Conservation (phyloP, 1,284 basidiomycete genomes). For the Earliella scabrosa region DNA sequence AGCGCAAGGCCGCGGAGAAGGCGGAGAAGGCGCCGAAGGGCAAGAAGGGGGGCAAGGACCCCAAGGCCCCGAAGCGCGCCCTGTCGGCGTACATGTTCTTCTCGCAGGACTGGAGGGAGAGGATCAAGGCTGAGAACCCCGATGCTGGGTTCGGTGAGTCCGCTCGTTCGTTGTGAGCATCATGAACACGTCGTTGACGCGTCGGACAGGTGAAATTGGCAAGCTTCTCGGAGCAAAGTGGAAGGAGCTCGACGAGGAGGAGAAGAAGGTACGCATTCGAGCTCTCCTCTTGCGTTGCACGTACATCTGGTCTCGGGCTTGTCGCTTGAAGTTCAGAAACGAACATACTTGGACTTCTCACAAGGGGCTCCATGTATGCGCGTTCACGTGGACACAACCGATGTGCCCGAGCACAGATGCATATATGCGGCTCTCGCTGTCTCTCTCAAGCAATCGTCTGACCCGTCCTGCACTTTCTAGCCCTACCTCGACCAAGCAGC, state of each 20-base stretch:
- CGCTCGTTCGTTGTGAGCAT: not conserved
- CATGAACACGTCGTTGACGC: not conserved
- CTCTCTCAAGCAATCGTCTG: too few relatives aligned
- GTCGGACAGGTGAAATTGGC: conserved; percentile 59
- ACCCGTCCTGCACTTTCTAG: too few relatives aligned
- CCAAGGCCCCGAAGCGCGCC: conserved; percentile 86
- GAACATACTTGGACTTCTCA: not conserved
- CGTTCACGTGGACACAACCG: conserved; percentile 1
- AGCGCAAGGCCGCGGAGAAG: conserved; percentile 80
- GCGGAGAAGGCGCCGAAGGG: conserved; percentile 57
- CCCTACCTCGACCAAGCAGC: conserved; percentile 91
- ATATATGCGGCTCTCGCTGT: not conserved
- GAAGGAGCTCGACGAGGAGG: conserved; percentile 68
- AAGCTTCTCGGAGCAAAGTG: conserved; percentile 75
- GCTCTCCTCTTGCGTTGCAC: not conserved
- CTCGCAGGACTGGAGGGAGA: conserved; percentile 93
- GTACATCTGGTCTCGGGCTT: not conserved
- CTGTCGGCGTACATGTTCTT: conserved; percentile 99
- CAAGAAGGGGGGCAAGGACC: conserved; percentile 75
- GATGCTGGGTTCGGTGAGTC: conserved; percentile 88
- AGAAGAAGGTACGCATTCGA: conserved; percentile 67
- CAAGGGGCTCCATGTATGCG: not conserved
- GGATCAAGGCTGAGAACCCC: conserved; percentile 94
- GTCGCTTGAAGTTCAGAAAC: not conserved
- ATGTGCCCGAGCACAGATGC: not conserved